phyloP scores from a whole-genome alignment of 441 rosid genomes.

The Cnidoscolus chayamansa region DNA sequence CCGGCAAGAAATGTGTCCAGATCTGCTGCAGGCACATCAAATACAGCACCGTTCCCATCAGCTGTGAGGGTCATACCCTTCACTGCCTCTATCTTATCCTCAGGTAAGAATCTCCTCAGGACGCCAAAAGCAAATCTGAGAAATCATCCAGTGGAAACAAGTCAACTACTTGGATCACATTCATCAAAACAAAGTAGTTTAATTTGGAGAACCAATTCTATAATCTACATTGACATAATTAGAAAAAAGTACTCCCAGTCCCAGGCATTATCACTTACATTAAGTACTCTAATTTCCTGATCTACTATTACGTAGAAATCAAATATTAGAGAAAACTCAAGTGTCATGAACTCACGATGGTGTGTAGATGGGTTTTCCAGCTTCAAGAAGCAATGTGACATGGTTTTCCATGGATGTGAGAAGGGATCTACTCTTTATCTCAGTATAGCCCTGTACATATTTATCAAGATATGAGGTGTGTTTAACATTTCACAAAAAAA shows the following conservation, averaged over 20 bases:
- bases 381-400: constrained; percentile 70
- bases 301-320: background rate
- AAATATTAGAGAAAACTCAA: background rate
- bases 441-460: constrained; percentile 70
- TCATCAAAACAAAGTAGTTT: background rate
- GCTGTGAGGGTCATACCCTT: constrained; percentile 74
- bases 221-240: background rate
- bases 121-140: constrained; percentile 58
- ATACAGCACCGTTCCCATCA: constrained; percentile 77
- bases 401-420: constrained; percentile 81
- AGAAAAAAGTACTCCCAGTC: background rate
- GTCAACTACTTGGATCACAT: background rate
- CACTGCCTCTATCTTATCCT: constrained; percentile 68
- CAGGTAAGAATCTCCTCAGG: constrained; percentile 80
- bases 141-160: constrained; percentile 13
- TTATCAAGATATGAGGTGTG: background rate
- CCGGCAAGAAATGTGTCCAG: constrained; percentile 60
- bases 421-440: constrained; percentile 80
- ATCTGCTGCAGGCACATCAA: constrained; percentile 64
- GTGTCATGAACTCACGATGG: constrained; percentile 56
- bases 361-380: constrained; percentile 58
- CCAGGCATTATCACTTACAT: background rate
- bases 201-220: background rate
- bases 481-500: background rate
- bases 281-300: background rate